Conservation (phyloP, 139 green algal genomes). For the Dunaliella sp. region DNA sequence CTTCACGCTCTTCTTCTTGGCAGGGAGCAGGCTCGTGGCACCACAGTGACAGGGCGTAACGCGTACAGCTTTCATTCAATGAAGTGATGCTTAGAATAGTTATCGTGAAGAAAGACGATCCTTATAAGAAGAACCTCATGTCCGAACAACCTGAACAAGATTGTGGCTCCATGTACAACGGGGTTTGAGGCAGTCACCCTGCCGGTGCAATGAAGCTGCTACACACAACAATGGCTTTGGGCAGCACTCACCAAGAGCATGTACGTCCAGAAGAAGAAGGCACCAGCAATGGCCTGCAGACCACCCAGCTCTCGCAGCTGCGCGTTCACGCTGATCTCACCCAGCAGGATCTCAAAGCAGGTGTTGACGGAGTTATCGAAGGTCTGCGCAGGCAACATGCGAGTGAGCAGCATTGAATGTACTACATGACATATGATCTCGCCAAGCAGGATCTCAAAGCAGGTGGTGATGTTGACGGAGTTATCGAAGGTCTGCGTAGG, state of each 20-base stretch:
- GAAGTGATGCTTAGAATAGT: no score
- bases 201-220: no score
- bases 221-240: no score
- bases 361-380: constrained; percentile 71
- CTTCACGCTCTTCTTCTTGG: no score
- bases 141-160: no score
- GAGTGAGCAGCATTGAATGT: background rate
- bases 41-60: no score
- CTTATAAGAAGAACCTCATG: no score
- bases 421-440: background rate
- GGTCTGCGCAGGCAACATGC: constrained; percentile 62
- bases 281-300: constrained; percentile 57
- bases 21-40: no score
- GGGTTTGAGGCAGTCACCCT: no score
- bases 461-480: constrained; percentile 64
- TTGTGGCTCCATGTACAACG: no score
- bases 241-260: constrained; percentile 70
- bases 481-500: constrained; percentile 59
- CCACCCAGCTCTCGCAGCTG: constrained; percentile 64
- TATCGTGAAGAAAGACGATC: no score
- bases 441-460: constrained; percentile 75
- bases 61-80: no score
- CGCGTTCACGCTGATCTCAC: constrained; percentile 70
- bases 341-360: constrained; percentile 84
- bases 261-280: constrained; percentile 85